Percentiles rank a stretch among this genome's conserved stretches.
These are phyloP conservation scores for Pythium dissimile DNA, from an alignment of 352 stramenopile genomes.

Conservation along the genomic window DNA sequence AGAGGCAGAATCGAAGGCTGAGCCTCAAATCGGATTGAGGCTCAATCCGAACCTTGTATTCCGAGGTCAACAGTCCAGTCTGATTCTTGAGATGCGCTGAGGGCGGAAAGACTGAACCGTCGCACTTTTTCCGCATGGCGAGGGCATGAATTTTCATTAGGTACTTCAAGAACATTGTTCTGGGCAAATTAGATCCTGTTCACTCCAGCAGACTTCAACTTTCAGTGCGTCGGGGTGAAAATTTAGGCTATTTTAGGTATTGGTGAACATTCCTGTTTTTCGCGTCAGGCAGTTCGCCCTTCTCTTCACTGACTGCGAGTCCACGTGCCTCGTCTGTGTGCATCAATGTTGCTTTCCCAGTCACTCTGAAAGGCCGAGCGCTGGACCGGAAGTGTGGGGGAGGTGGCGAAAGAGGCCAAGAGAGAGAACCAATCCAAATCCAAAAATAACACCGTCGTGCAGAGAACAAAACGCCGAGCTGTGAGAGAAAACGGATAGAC, in stretches of 20 bases:
- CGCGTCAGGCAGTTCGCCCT: background rate
- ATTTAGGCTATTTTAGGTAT: conserved; percentile 16
- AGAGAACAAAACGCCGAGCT: background rate
- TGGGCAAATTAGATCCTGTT: background rate
- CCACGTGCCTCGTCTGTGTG: conserved; percentile 5
- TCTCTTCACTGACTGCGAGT: conserved; percentile 7
- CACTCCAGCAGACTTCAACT: no score
- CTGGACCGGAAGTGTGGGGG: background rate
- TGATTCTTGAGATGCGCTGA: background rate
- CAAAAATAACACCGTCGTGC: conserved; percentile 6
- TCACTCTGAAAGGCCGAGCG: background rate
- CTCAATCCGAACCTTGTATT: no score
- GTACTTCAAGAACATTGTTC: background rate
- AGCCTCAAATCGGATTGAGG: no score
- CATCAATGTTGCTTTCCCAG: no score
- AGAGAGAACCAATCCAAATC: background rate
- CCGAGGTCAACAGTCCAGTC: no score
- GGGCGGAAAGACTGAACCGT: conserved; percentile 1
- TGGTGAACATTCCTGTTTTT: conserved; percentile 8
- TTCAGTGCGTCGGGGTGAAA: no score
- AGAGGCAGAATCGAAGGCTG: no score
- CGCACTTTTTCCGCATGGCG: background rate
- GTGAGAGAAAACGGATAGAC: conserved; percentile 4
- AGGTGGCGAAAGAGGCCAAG: background rate
- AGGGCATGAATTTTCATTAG: background rate